phyloP scores from a whole-genome alignment of 2,329 filamentous ascomycete species.

The Paracamarosporium sp. region DNA sequence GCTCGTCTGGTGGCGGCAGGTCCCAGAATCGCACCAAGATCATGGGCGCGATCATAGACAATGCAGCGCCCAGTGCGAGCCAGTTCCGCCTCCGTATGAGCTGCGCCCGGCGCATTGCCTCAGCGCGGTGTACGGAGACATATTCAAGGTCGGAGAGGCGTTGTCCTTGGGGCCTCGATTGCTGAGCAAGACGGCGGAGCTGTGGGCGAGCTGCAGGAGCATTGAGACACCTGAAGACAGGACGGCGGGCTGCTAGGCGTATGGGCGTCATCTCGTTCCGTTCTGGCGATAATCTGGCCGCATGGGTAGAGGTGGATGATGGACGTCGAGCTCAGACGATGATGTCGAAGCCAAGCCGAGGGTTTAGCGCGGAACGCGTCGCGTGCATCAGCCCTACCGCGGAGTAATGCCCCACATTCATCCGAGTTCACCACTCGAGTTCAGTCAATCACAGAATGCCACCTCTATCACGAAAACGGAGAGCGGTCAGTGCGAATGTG shows the following conservation, averaged over 20 bases:
- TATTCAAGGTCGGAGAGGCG: conserved; percentile 28
- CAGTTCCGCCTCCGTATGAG: conserved; percentile 38
- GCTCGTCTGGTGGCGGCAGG: conserved; percentile 27
- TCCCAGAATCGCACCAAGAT: conserved; percentile 43
- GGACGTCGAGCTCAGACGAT: conserved; percentile 10
- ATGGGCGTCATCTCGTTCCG: conserved; percentile 36
- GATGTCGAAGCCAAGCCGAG: conserved; percentile 26
- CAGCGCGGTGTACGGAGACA: conserved; percentile 42
- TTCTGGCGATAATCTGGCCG: conserved; percentile 6
- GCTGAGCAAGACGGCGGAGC: conserved; percentile 4
- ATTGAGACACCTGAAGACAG: conserved; percentile 37
- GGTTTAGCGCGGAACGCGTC: conserved; percentile 13
- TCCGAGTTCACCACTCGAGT: background rate
- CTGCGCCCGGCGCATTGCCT: conserved; percentile 36
- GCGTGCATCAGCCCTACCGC: conserved; percentile 20
- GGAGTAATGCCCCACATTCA: conserved; percentile 5
- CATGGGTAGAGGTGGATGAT: conserved; percentile 1
- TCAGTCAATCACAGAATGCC: conserved; percentile 11
- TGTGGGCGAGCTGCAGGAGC: conserved; percentile 14
- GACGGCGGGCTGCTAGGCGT: conserved; percentile 37
- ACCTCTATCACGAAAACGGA: conserved; percentile 15
- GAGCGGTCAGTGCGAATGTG: conserved; percentile 12
- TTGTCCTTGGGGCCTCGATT: background rate
- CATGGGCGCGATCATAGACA: conserved; percentile 47
- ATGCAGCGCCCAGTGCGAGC: conserved; percentile 40